These are phyloP conservation scores for Cercospora sp. DNA, from an alignment of 2,329 filamentous ascomycete genomes.

Conservation along the genomic window DNA sequence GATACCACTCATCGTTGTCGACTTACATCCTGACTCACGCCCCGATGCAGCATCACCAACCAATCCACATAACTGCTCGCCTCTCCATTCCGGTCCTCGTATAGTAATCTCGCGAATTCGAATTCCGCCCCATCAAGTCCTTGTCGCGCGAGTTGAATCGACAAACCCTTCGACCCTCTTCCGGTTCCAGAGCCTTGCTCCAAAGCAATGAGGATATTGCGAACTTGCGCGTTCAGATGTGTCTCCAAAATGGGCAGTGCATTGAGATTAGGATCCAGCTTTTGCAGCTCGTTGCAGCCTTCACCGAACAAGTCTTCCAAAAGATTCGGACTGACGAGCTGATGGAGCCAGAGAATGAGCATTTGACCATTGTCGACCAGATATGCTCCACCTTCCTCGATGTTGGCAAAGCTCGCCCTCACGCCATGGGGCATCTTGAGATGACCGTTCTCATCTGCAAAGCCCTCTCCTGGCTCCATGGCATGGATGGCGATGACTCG, in stretches of 20 bases:
- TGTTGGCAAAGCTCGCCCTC: slow-evolving; percentile 79
- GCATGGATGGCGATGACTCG: slow-evolving; percentile 91
- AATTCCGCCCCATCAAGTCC: slow-evolving; percentile 93
- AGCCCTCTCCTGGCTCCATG: slow-evolving; percentile 82
- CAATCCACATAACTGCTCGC: slow-evolving; percentile 98
- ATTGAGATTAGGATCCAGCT: slow-evolving; percentile 78
- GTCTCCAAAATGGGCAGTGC: slow-evolving; percentile 82
- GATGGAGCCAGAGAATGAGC: slow-evolving; percentile 88
- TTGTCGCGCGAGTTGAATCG: slow-evolving; percentile 87
- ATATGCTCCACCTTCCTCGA: slow-evolving; percentile 92
- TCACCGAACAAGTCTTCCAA: slow-evolving; percentile 87
- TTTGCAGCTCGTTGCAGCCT: slow-evolving; percentile 68
- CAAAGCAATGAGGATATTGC: slow-evolving; percentile 89
- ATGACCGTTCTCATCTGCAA: slow-evolving; percentile 88
- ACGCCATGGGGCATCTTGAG: slow-evolving; percentile 78
- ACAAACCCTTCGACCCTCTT: slow-evolving; percentile 66
- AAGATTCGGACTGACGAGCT: slow-evolving; percentile 88
- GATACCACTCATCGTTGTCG: not conserved
- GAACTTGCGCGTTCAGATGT: slow-evolving; percentile 89
- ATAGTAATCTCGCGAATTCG: slow-evolving; percentile 86
- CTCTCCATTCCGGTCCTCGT: slow-evolving; percentile 96
- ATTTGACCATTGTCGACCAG: slow-evolving; percentile 93
- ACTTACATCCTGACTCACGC: slow-evolving; percentile 78
- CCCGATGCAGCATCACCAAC: slow-evolving; percentile 91
- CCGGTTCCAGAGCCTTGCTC: slow-evolving; percentile 60